Conservation (phyloP, 139 green algal species). For the Volvox africanus region DNA sequence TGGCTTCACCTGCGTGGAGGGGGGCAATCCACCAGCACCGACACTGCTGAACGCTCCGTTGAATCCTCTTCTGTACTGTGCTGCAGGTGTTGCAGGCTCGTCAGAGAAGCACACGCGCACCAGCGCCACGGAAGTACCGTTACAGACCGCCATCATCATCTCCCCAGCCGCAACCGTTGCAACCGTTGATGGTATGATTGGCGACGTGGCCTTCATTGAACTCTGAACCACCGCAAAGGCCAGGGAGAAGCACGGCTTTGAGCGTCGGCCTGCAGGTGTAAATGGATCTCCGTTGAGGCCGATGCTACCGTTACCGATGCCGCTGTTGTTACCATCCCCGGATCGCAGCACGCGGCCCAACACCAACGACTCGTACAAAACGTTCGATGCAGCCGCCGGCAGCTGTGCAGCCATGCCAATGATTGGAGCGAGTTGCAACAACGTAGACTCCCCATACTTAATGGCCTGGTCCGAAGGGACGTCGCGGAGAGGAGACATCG, state of each 20-base stretch:
- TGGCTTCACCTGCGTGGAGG: neutral
- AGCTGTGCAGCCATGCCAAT: constrained; percentile 29
- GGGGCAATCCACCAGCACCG: too few species aligned
- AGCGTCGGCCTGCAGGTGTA: neutral
- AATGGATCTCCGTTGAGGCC: neutral
- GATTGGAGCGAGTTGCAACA: constrained; percentile 27
- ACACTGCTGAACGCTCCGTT: neutral
- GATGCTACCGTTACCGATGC: neutral
- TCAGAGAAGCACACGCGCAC: neutral
- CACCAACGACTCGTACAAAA: neutral
- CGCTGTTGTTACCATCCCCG: neutral
- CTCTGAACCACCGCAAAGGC: neutral
- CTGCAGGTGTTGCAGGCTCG: neutral
- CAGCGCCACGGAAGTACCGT: constrained; percentile 11
- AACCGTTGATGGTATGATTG: neutral
- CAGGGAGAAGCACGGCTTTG: neutral
- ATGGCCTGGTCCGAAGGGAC: neutral
- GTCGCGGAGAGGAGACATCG: neutral
- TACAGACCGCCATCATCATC: constrained; percentile 26
- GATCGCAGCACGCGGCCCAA: too few species aligned
- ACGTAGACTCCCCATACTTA: constrained; percentile 23
- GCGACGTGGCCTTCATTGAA: neutral
- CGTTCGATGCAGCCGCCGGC: neutral
- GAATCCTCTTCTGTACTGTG: neutral
- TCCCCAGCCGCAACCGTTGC: too few species aligned